Percentiles rank a stretch among this genome's conserved stretches.
Evolutionary conservation across 495 filamentous ascomycete species (phyloP).

Genomic region (Podospora appendiculata): DNA sequence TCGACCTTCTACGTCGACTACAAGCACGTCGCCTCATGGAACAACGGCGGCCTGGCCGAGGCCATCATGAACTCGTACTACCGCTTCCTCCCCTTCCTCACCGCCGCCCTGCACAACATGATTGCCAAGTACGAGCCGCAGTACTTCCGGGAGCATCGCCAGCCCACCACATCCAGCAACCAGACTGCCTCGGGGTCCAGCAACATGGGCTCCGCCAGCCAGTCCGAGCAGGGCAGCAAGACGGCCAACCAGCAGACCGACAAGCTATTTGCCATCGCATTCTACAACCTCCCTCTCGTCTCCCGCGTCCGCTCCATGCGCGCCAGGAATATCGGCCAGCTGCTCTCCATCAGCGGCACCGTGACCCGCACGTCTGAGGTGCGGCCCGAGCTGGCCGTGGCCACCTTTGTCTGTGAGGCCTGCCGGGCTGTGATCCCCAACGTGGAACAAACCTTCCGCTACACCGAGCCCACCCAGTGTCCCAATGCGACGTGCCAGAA

Average conservation of each 20-base stretch:
- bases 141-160: conserved; percentile 85
- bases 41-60: conserved; percentile 67
- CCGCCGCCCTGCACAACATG: conserved; percentile 80
- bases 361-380: conserved; percentile 97
- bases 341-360: conserved; percentile 92
- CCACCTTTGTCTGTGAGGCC: conserved; percentile 84
- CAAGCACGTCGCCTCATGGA: conserved; percentile 66
- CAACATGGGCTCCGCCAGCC: conserved; percentile 52
- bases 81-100: conserved; percentile 88
- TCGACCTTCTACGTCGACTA: conserved; percentile 97
- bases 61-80: conserved; percentile 89
- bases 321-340: conserved; percentile 82
- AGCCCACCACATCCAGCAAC: conserved; percentile 54
- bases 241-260: conserved; percentile 94
- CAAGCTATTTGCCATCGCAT: conserved; percentile 88
- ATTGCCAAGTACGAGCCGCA: conserved; percentile 90
- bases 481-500: conserved; percentile 90
- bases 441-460: conserved; percentile 95
- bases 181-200: conserved; percentile 64
- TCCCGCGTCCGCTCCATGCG: conserved; percentile 83
- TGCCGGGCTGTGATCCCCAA: conserved; percentile 77
- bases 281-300: conserved; percentile 94
- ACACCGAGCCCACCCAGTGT: conserved; percentile 93
- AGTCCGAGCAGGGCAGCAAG: conserved; percentile 58
- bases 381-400: conserved; percentile 82